A percentile compares a stretch with the other conserved stretches of the same genome.
phyloP scores from a whole-genome alignment of 805 yeast species.

The Cyberlindnera bimundalis region DNA sequence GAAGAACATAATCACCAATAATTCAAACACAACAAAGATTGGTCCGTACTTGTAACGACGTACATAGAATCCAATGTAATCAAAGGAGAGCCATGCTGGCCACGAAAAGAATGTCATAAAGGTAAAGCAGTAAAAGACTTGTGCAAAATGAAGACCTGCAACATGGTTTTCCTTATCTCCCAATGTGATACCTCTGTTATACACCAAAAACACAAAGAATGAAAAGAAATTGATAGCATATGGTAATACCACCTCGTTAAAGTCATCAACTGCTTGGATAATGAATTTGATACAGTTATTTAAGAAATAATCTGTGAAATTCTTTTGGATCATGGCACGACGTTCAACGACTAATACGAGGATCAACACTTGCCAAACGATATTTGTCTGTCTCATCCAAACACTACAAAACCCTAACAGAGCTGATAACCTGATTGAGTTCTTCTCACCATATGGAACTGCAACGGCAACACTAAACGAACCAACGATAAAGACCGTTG shows the following conservation, averaged over 20 bases:
- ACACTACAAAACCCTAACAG: slow-evolving; percentile 59
- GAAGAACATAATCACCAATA: slow-evolving; percentile 38
- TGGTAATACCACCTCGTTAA: slow-evolving; percentile 41
- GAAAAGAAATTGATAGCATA: slow-evolving; percentile 46
- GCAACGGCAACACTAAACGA: slow-evolving; percentile 48
- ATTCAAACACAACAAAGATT: slow-evolving; percentile 30
- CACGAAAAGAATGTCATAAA: slow-evolving; percentile 63
- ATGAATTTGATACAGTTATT: slow-evolving; percentile 39
- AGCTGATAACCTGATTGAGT: slow-evolving; percentile 45
- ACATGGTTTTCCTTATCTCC: slow-evolving; percentile 90
- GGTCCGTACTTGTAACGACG: slow-evolving; percentile 28
- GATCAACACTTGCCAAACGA: slow-evolving; percentile 75
- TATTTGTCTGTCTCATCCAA: slow-evolving; percentile 85
- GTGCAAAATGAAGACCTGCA: slow-evolving; percentile 69
- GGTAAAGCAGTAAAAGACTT: slow-evolving; percentile 70
- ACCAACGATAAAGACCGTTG: slow-evolving; percentile 62
- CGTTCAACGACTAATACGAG: slow-evolving; percentile 53
- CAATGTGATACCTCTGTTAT: slow-evolving; percentile 81
- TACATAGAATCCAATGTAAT: slow-evolving; percentile 39
- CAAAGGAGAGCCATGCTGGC: slow-evolving; percentile 66
- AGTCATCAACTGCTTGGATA: slow-evolving; percentile 35
- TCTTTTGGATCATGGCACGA: slow-evolving; percentile 39
- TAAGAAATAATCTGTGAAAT: slow-evolving; percentile 34
- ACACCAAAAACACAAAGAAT: slow-evolving; percentile 55
- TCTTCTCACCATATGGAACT: slow-evolving; percentile 33